phyloP scores from a whole-genome alignment of 2,329 filamentous ascomycete species.

The Penicillium sp. region DNA sequence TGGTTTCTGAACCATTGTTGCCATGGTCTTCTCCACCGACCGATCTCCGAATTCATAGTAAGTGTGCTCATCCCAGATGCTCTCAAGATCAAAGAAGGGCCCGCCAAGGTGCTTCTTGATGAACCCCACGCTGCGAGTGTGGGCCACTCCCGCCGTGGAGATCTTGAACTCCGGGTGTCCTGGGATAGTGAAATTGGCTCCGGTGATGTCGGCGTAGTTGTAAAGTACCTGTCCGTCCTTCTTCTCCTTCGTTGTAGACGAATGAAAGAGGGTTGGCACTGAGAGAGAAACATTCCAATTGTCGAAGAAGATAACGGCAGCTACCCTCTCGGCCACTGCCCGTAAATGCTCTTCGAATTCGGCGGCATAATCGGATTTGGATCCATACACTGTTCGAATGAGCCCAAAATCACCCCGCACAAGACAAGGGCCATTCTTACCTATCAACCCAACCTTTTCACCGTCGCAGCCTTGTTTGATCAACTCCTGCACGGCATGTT shows the following conservation, averaged over 20 bases:
- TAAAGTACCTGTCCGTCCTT: slow-evolving; percentile 26
- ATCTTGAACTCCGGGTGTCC: slow-evolving; percentile 55
- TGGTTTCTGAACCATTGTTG: slow-evolving; percentile 77
- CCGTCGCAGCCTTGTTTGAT: slow-evolving; percentile 28
- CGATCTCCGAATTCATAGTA: slow-evolving; percentile 70
- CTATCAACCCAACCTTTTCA: slow-evolving; percentile 23
- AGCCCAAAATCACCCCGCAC: background rate
- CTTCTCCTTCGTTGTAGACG: slow-evolving; percentile 1
- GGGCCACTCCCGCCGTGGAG: slow-evolving; percentile 60
- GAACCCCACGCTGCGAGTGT: slow-evolving; percentile 67
- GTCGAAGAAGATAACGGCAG: slow-evolving; percentile 23
- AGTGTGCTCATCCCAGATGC: slow-evolving; percentile 78
- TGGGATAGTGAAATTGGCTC: slow-evolving; percentile 53
- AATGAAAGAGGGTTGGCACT: slow-evolving; percentile 18
- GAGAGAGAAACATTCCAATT: slow-evolving; percentile 10
- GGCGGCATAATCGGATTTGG: slow-evolving; percentile 23
- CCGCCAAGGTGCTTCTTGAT: slow-evolving; percentile 65
- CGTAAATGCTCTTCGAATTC: slow-evolving; percentile 14
- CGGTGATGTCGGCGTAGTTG: slow-evolving; percentile 49
- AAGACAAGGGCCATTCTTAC: slow-evolving; percentile 10
- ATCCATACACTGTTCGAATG: slow-evolving; percentile 17
- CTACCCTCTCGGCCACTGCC: slow-evolving; percentile 3
- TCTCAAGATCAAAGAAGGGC: slow-evolving; percentile 72
- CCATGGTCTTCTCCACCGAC: slow-evolving; percentile 72
- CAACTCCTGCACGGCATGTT: slow-evolving; percentile 16